These are phyloP conservation scores for Arthrocladium fulminans DNA, from an alignment of 2,329 filamentous ascomycete genomes.

Conservation along the genomic window DNA sequence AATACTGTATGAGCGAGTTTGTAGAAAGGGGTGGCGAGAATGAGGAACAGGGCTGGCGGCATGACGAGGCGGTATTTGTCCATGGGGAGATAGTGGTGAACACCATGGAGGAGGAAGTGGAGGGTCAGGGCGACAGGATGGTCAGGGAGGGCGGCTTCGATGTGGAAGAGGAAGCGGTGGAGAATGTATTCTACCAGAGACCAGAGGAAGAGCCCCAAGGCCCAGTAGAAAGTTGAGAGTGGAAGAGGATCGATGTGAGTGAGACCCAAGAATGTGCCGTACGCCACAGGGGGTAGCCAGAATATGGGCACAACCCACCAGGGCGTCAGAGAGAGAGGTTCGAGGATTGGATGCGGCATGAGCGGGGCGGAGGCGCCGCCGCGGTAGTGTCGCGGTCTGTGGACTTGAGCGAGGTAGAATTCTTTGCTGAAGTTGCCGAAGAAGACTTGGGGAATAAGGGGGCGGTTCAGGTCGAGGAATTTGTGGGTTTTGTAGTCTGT, in stretches of 20 bases:
- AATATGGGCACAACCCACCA: slow-evolving; percentile 83
- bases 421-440: slow-evolving; percentile 78
- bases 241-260: slow-evolving; percentile 36
- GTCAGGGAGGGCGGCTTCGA: slow-evolving; percentile 86
- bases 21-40: slow-evolving; percentile 83
- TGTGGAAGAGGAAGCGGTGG: slow-evolving; percentile 86
- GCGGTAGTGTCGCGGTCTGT: slow-evolving; percentile 90
- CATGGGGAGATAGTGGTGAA: slow-evolving; percentile 99
- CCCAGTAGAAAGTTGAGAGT: slow-evolving; percentile 58
- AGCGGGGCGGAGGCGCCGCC: slow-evolving; percentile 85
- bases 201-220: slow-evolving; percentile 69
- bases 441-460: slow-evolving; percentile 83
- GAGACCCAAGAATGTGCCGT: slow-evolving; percentile 59
- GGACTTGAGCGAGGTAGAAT: slow-evolving; percentile 96
- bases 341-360: slow-evolving; percentile 88
- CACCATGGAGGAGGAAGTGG: slow-evolving; percentile 91
- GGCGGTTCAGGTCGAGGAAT: slow-evolving; percentile 80
- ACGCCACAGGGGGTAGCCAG: slow-evolving; percentile 74
- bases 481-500: slow-evolving; percentile 82
- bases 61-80: slow-evolving; percentile 95
- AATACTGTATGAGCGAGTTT: slow-evolving; percentile 77
- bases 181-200: slow-evolving; percentile 80
- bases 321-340: slow-evolving; percentile 87
- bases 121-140: slow-evolving; percentile 76
- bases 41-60: slow-evolving; percentile 80